Conservation (phyloP, 306 rosid species). For the Castanopsis chinensis region DNA sequence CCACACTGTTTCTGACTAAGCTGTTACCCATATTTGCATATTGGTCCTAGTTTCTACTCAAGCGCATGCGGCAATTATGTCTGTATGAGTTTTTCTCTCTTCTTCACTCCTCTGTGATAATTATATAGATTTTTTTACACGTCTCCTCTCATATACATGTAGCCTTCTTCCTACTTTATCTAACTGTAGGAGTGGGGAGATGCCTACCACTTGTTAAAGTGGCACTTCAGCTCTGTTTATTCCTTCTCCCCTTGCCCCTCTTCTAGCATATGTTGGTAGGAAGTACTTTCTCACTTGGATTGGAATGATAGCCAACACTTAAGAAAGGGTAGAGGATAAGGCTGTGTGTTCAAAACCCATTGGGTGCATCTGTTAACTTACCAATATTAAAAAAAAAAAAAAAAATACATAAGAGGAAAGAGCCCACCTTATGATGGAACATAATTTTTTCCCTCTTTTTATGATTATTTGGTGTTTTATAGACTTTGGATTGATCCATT, state of each 20-base stretch:
- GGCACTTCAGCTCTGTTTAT: neutral
- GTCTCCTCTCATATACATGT: neutral
- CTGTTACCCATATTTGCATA: neutral
- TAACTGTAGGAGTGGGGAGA: conserved; percentile 1
- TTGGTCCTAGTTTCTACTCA: neutral
- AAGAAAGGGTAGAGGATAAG: neutral
- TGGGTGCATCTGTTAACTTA: too few relatives aligned
- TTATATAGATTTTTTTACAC: neutral
- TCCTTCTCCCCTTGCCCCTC: neutral
- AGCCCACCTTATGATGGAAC: too few relatives aligned
- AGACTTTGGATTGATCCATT: too few relatives aligned
- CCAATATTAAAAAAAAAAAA: too few relatives aligned
- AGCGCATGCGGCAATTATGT: neutral
- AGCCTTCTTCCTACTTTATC: neutral
- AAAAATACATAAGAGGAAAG: too few relatives aligned
- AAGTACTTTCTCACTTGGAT: neutral
- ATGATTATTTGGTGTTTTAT: too few relatives aligned
- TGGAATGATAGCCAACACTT: neutral
- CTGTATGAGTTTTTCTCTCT: neutral
- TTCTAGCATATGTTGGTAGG: neutral
- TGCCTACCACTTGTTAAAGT: neutral
- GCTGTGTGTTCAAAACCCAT: too few relatives aligned
- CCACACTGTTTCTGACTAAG: neutral
- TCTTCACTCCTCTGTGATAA: neutral
- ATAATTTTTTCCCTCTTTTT: too few relatives aligned